Conservation (phyloP, 176 grass and related monocot species). For the Luzula sylvatica region DNA sequence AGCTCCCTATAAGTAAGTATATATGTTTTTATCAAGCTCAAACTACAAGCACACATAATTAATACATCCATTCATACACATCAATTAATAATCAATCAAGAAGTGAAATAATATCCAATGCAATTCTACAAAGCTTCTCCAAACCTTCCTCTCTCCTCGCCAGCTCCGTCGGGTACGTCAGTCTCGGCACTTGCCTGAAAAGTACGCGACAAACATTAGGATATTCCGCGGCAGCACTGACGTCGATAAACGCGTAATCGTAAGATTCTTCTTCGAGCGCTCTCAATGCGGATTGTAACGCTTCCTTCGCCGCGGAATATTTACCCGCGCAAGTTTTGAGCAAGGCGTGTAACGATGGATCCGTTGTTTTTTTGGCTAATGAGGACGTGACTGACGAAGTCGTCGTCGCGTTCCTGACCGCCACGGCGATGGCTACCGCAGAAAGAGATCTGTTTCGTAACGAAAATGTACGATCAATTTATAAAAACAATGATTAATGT, state of each 20-base stretch:
- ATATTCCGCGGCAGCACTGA: conserved; percentile 75
- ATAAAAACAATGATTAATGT: too few relatives aligned
- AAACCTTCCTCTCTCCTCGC: conserved; percentile 40
- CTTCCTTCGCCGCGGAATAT: conserved; percentile 47
- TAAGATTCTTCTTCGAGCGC: conserved; percentile 43
- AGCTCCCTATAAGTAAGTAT: too few relatives aligned
- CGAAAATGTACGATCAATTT: too few relatives aligned
- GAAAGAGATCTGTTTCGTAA: conserved; percentile 58
- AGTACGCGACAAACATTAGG: conserved; percentile 51
- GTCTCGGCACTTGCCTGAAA: conserved; percentile 39
- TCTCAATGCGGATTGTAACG: conserved; percentile 25
- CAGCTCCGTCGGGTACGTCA: conserved; percentile 46
- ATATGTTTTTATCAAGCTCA: too few relatives aligned
- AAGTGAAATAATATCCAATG: conserved; percentile 74
- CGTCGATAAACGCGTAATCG: conserved; percentile 67
- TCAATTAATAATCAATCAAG: conserved; percentile 19
- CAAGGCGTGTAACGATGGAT: conserved; percentile 21
- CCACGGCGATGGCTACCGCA: conserved; percentile 38
- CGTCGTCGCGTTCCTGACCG: conserved; percentile 43
- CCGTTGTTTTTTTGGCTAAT: conserved; percentile 15
- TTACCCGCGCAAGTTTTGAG: conserved; percentile 49
- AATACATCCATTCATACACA: neutral
- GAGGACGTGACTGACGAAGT: conserved; percentile 35
- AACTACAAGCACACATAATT: neutral
- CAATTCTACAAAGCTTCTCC: conserved; percentile 48